phyloP scores from a whole-genome alignment of 805 yeast genomes.

The Pichia rugopelliculosa region DNA sequence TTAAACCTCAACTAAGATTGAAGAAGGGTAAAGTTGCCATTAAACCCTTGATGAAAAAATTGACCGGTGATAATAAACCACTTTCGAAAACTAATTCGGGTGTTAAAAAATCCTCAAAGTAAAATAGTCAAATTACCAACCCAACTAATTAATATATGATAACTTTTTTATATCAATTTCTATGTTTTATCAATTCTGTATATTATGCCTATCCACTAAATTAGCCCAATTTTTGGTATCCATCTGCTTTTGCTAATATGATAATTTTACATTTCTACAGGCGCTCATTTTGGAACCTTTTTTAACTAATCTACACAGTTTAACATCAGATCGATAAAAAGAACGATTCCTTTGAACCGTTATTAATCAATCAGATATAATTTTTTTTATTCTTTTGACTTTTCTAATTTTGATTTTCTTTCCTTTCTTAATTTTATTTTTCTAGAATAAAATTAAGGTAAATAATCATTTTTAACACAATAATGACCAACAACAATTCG shows the following conservation, averaged over 20 bases:
- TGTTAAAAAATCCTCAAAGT: constrained; percentile 8
- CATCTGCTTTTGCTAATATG: too few relatives aligned
- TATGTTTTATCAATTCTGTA: not conserved
- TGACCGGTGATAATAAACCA: constrained; percentile 14
- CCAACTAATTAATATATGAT: too few relatives aligned
- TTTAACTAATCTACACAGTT: not conserved
- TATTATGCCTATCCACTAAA: not conserved
- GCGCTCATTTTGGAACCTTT: not conserved
- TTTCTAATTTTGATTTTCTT: too few relatives aligned
- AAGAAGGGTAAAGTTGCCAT: constrained; percentile 28
- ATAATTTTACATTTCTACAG: not conserved
- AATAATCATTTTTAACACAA: too few relatives aligned
- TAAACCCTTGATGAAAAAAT: constrained; percentile 22
- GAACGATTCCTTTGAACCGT: too few relatives aligned
- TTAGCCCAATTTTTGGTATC: not conserved
- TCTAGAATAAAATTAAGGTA: too few relatives aligned
- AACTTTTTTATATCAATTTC: not conserved
- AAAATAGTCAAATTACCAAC: too few relatives aligned
- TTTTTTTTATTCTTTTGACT: too few relatives aligned
- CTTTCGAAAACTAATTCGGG: constrained; percentile 6
- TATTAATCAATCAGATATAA: too few relatives aligned
- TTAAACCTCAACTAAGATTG: constrained; percentile 27
- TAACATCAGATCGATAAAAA: too few relatives aligned
- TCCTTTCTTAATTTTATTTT: too few relatives aligned
- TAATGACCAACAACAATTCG: too few relatives aligned